Base-by-base conservation (phyloP, 2,329 filamentous ascomycete genomes). In the Tolypocladium cylindrosporum region DNA sequence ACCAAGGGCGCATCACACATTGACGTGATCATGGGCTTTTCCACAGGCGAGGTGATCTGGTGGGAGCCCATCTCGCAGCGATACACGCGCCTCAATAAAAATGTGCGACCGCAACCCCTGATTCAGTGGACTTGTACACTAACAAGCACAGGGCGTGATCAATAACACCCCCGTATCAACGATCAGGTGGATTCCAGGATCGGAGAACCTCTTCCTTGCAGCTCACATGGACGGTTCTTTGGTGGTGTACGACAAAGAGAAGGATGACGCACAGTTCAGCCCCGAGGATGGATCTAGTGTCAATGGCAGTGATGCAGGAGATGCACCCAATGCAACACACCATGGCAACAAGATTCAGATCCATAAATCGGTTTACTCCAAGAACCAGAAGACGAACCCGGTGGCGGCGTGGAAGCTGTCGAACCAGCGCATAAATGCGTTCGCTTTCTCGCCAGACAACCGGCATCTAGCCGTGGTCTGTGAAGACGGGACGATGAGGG, bases 1-100 rank as follows among this genome's bases (percentile, higher is more conserved):
- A 97, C 92, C 13, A 96, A 93, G 73, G 87, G 84, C 55, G 70
- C 82, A 4, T 85, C 81, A 6, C 93, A 97, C 68, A 80, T 99
- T 48, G 94, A 99, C 69, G 79, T 99, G 24, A 86, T 96, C 58
- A 89, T 99, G 85, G 94, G 94, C 1, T 97, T 96, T 68, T 97
- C 93, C 8, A 95, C 92, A 0, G 91, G 92, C 43, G 94, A 99
- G 71, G 91, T 99, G 54, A 93, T 99, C 61, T 99, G 94, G 94
- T 97, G 94, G 78, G 94, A 99, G 73, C 92, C 94, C 13, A 90
- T 97, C 67, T 93, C 91, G 43, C 93, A 97, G 67, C 91, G 95
- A 69, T 99, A 99, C 72, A 90, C 91, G 3, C 86, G 94, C 24
- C 80, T 99, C 67, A 99, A 99, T 70, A 99, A 99, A 75, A 97